phyloP scores from a whole-genome alignment of 2,329 filamentous ascomycete genomes.

The Coleophoma cylindrospora region DNA sequence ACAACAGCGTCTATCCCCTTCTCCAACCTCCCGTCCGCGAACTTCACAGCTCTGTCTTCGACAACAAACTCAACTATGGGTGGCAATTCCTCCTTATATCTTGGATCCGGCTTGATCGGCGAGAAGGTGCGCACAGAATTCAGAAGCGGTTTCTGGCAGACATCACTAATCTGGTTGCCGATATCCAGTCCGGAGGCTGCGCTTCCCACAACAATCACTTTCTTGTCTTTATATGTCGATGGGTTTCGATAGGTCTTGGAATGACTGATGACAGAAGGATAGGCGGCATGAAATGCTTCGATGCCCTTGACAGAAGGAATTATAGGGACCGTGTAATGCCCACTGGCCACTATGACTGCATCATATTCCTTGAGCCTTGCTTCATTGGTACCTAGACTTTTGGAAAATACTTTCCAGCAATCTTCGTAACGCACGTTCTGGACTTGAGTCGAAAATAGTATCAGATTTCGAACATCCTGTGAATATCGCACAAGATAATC shows the following conservation, averaged over 20 bases:
- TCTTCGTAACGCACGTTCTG: slow-evolving; percentile 46
- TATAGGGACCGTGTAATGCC: slow-evolving; percentile 67
- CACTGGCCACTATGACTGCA: slow-evolving; percentile 70
- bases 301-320: slow-evolving; percentile 61
- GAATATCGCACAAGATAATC: slow-evolving; percentile 68
- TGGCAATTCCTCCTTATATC: slow-evolving; percentile 43
- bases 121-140: slow-evolving; percentile 54
- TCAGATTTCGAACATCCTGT: slow-evolving; percentile 57
- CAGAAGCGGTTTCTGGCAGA: slow-evolving; percentile 57
- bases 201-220: slow-evolving; percentile 79
- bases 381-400: slow-evolving; percentile 18
- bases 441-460: slow-evolving; percentile 69
- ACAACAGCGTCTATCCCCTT: slow-evolving; percentile 68
- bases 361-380: slow-evolving; percentile 42
- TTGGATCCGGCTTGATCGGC: slow-evolving; percentile 23
- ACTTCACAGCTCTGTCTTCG: slow-evolving; percentile 54
- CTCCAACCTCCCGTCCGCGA: slow-evolving; percentile 62
- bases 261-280: slow-evolving; percentile 61
- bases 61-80: slow-evolving; percentile 53
- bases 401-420: slow-evolving; percentile 47
- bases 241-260: slow-evolving; percentile 76
- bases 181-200: slow-evolving; percentile 83
- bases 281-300: slow-evolving; percentile 48
- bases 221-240: slow-evolving; percentile 58
- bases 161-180: slow-evolving; percentile 63